Conservation (phyloP, 441 rosid genomes). For the Cnidoscolus chayamansa region DNA sequence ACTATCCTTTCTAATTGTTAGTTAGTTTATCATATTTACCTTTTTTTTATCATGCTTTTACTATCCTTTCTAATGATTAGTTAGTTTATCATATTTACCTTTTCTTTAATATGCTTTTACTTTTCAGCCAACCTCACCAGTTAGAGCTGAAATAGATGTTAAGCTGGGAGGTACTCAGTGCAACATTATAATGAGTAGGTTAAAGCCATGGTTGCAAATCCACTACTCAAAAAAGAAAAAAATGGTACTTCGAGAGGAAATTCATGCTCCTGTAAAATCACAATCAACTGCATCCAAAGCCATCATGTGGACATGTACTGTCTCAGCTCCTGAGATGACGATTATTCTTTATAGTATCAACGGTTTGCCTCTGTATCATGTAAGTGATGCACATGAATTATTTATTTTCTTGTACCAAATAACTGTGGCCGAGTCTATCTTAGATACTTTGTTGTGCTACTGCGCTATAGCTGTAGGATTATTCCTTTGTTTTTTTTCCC, state of each 20-base stretch:
- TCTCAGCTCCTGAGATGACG: slow-evolving; percentile 98
- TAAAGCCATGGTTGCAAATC: slow-evolving; percentile 81
- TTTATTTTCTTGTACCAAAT: slow-evolving; percentile 7
- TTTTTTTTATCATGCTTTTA: background rate
- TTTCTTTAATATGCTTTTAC: slow-evolving; percentile 16
- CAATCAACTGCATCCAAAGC: slow-evolving; percentile 53
- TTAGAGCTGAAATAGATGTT: slow-evolving; percentile 90
- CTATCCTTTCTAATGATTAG: background rate
- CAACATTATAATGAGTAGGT: slow-evolving; percentile 62
- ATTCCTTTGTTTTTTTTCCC: background rate
- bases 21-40: slow-evolving; percentile 6
- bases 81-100: slow-evolving; percentile 8
- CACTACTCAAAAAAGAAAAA: slow-evolving; percentile 65
- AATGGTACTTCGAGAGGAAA: slow-evolving; percentile 61
- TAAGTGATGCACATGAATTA: slow-evolving; percentile 42
- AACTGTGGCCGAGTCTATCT: slow-evolving; percentile 12
- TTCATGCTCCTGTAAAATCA: slow-evolving; percentile 41
- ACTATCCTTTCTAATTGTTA: background rate
- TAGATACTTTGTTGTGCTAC: slow-evolving; percentile 16
- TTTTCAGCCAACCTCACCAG: slow-evolving; percentile 68
- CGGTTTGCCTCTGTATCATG: slow-evolving; percentile 77
- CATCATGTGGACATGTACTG: slow-evolving; percentile 91
- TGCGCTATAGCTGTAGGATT: slow-evolving; percentile 16
- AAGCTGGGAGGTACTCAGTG: slow-evolving; percentile 85
- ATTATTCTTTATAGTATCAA: slow-evolving; percentile 57